These are phyloP conservation scores for Dryas alaskensis DNA, from an alignment of 306 rosid genomes.

Conservation along the genomic window DNA sequence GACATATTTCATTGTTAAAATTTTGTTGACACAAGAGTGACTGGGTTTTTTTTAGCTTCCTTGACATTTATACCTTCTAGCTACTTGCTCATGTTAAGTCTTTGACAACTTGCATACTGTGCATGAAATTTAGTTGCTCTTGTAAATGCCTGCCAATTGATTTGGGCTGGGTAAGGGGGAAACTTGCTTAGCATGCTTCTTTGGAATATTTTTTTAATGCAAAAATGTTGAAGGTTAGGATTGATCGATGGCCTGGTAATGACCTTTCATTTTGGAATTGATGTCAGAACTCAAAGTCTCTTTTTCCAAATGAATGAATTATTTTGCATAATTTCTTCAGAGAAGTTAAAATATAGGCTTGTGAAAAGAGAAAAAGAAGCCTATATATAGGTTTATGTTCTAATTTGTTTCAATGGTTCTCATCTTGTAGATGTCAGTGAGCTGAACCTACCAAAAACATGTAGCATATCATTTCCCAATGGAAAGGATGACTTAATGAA, in stretches of 20 bases:
- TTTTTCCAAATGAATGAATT: neutral
- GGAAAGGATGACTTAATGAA: conserved; percentile 66
- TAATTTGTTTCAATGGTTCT: neutral
- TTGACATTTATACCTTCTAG: neutral
- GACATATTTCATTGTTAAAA: neutral
- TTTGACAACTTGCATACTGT: neutral
- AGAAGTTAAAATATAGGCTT: neutral
- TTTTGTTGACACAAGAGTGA: neutral
- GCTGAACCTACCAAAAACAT: conserved; percentile 51
- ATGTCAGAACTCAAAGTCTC: neutral
- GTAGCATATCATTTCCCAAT: conserved; percentile 48
- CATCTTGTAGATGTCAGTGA: conserved; percentile 48
- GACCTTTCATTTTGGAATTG: neutral
- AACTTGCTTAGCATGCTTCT: neutral
- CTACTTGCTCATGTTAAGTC: neutral
- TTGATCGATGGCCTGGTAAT: neutral
- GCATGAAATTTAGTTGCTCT: neutral
- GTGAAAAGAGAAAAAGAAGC: neutral
- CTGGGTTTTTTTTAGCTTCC: neutral
- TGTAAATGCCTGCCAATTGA: neutral
- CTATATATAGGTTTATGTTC: neutral
- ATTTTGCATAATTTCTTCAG: neutral
- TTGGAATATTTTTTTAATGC: neutral
- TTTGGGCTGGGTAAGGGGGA: neutral
- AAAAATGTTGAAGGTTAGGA: neutral